Percentiles rank a stretch among this genome's conserved stretches.
Conservation (phyloP, 2,329 filamentous ascomycete species). For the Pseudopyricularia cyperi region DNA sequence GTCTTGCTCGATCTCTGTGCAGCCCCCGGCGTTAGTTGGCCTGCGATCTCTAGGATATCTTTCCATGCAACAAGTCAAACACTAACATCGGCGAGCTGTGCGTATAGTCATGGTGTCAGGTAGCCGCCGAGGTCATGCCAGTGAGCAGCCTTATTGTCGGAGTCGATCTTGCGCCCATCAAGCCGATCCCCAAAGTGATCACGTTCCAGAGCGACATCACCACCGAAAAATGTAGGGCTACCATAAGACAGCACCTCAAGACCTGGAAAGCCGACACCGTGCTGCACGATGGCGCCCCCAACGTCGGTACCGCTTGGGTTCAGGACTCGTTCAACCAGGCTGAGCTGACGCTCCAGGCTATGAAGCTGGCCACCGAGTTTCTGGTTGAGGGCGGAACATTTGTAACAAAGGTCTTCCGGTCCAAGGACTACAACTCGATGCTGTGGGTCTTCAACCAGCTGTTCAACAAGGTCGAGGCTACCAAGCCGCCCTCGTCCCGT, state of each 20-base stretch:
- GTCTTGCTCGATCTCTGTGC: conserved; percentile 96
- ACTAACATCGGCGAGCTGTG: conserved; percentile 12
- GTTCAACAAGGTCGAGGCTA: conserved; percentile 90
- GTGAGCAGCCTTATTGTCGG: conserved; percentile 80
- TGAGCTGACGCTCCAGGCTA: conserved; percentile 75
- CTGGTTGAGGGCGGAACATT: conserved; percentile 80
- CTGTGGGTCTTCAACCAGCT: conserved; percentile 98
- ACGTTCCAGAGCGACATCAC: conserved; percentile 98
- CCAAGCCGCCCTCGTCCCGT: conserved; percentile 88
- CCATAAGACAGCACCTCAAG: conserved; percentile 79
- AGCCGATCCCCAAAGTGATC: conserved; percentile 85
- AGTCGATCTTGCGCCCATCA: conserved; percentile 90
- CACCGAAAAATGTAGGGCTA: conserved; percentile 87
- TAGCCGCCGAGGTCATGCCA: conserved; percentile 92
- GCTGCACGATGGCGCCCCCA: conserved; percentile 91
- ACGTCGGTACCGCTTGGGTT: conserved; percentile 95
- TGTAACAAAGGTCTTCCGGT: conserved; percentile 94
- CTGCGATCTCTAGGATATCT: background rate
- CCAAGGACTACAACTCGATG: conserved; percentile 90
- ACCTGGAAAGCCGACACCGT: conserved; percentile 95
- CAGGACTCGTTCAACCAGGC: conserved; percentile 98
- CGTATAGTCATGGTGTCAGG: conserved; percentile 79
- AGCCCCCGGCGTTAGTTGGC: conserved; percentile 64
- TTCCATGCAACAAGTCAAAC: background rate
- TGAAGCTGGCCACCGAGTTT: conserved; percentile 93